These are phyloP conservation scores for Stropharia rugosoannulata DNA, from an alignment of 768 basidiomycete genomes.

Conservation along the genomic window DNA sequence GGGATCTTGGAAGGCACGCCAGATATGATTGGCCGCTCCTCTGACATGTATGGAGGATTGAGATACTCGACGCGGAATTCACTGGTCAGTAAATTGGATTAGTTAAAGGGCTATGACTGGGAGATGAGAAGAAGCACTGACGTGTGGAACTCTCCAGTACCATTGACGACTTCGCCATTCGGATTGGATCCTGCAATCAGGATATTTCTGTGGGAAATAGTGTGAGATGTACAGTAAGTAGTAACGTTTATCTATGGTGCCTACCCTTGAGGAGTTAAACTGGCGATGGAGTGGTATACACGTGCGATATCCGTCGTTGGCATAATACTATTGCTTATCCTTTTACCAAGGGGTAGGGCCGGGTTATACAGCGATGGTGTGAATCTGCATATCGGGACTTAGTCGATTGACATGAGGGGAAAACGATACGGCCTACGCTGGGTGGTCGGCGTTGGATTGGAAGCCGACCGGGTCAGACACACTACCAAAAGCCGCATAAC, in stretches of 20 bases:
- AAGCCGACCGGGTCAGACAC: slow-evolving; percentile 24
- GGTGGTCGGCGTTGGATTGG: slow-evolving; percentile 27
- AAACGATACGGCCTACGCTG: slow-evolving; percentile 20
- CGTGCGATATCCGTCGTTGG: slow-evolving; percentile 44
- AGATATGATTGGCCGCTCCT: slow-evolving; percentile 30
- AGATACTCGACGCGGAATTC: slow-evolving; percentile 44
- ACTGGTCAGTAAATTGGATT: slow-evolving; percentile 12
- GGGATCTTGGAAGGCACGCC: slow-evolving; percentile 34
- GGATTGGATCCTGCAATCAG: slow-evolving; percentile 46
- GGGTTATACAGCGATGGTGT: slow-evolving; percentile 50
- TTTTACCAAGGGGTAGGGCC: slow-evolving; percentile 33
- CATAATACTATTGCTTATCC: slow-evolving; percentile 43
- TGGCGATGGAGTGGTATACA: slow-evolving; percentile 61
- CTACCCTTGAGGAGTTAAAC: slow-evolving; percentile 47
- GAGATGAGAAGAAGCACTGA: slow-evolving; percentile 4
- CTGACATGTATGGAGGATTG: slow-evolving; percentile 41
- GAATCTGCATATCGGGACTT: slow-evolving; percentile 16
- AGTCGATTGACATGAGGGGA: too few relatives aligned
- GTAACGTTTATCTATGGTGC: too few relatives aligned
- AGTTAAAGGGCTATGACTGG: slow-evolving; percentile 16
- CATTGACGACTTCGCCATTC: slow-evolving; percentile 30
- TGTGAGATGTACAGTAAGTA: too few relatives aligned
- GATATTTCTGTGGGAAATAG: slow-evolving; percentile 19
- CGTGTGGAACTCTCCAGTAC: slow-evolving; percentile 24
- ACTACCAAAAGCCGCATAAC: slow-evolving; percentile 39